Base-by-base conservation (phyloP, 225 moss, liverwort and hornwort species). In the Pseudoscleropodium purum region DNA sequence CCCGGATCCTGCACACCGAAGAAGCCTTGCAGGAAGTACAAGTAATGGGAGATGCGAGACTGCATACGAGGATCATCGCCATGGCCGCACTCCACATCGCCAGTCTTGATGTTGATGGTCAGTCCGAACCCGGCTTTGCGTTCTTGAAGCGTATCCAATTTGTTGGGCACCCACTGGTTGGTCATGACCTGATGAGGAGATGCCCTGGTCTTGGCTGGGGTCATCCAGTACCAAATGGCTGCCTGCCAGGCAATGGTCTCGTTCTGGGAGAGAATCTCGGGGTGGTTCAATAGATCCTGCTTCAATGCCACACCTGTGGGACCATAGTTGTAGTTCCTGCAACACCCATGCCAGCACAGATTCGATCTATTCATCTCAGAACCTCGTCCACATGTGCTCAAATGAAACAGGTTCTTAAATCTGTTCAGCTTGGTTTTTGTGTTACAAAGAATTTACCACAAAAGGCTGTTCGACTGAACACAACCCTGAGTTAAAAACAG, bases 261-360 rank as follows among this genome's bases (percentile, higher is more conserved):
- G 36, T 99, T 99, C 74, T 75, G 88, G 63, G 94, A 89, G 21
- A 99, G 84, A 75, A 90, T 41, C 11, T 93, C 96, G 13, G 98
- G 98, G 82, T 95, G 87, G 49, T 87, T 87, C 51, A 99, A 88
- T 0, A 96, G 62, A 78, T 95, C 94, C 60, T 92, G 45, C 61
- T 92, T 90, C 70, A 99, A 84, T 11, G 94, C 96, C 76, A 85
- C 75, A 3, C 96, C 98, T 3, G 96, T 94, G 25, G 96, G 94
- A 45, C 97, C 97, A 51, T 99, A 99, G 87, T 96, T 96, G 85
- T 86, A 91, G 94, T 99, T 99, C 94, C 96, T 96, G 93, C 86
- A 92, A 68, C 60, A 68, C 65, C 76, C 65, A 79, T 61, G 67
- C 11, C 39, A 84, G 56, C 51, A 39, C n/a, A 56, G 20, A 56